Evolutionary conservation across 2,329 filamentous ascomycete genomes (phyloP).

Genomic region (Fonsecaea multimorphosa): DNA sequence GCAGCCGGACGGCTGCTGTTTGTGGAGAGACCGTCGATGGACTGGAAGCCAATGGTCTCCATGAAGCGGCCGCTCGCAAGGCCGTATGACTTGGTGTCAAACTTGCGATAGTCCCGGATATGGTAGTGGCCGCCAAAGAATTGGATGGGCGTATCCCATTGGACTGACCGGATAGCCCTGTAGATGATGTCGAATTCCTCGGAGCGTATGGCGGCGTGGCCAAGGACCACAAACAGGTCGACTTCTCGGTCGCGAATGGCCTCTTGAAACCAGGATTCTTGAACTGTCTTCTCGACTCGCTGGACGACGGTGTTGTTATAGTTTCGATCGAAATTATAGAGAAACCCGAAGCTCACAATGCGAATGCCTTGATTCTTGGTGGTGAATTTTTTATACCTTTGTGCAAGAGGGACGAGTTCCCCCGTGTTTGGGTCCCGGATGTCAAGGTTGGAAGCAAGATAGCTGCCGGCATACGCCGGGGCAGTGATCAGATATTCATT

Average conservation of each 20-base stretch:
- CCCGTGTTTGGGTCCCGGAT: slow-evolving; percentile 77
- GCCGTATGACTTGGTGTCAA: slow-evolving; percentile 77
- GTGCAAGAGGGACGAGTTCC: slow-evolving; percentile 75
- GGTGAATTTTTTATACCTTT: slow-evolving; percentile 84
- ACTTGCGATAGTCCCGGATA: slow-evolving; percentile 81
- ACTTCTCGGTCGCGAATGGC: slow-evolving; percentile 79
- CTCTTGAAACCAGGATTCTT: slow-evolving; percentile 86
- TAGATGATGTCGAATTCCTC: slow-evolving; percentile 79
- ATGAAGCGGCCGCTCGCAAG: slow-evolving; percentile 90
- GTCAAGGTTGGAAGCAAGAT: slow-evolving; percentile 91
- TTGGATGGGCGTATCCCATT: slow-evolving; percentile 83
- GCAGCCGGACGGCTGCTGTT: slow-evolving; percentile 43
- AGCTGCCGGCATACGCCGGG: slow-evolving; percentile 78
- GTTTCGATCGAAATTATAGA: slow-evolving; percentile 92
- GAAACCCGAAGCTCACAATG: slow-evolving; percentile 87
- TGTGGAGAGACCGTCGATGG: slow-evolving; percentile 70
- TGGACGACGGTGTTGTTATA: slow-evolving; percentile 89
- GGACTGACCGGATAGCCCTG: slow-evolving; percentile 74
- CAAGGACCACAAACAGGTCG: slow-evolving; percentile 84
- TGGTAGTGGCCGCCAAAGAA: slow-evolving; percentile 93
- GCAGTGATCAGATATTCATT: slow-evolving; percentile 81
- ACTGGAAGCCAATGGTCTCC: slow-evolving; percentile 94
- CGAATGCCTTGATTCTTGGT: slow-evolving; percentile 87
- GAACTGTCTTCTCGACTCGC: slow-evolving; percentile 77
- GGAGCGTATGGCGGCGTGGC: slow-evolving; percentile 83